Evolutionary conservation across 495 filamentous ascomycete species (phyloP), one percentile per base, ranked within the genome.

Genomic region (Penicillium bovifimosum): DNA sequence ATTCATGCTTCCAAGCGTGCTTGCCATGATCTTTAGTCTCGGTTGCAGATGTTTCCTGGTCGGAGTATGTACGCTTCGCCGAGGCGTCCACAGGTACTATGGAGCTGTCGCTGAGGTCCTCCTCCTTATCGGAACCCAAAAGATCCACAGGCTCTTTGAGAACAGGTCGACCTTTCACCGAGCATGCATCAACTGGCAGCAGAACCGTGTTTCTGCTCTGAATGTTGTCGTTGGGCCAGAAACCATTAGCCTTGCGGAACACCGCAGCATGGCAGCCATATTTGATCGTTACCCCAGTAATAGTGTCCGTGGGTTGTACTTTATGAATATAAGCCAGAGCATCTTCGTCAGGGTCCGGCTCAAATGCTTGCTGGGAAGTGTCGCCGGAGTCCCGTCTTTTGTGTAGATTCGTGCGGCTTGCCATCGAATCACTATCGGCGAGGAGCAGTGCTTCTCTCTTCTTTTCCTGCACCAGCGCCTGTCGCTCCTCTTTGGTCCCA

Each of bases 221-320:
- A 32, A 96, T 86, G 49, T 80, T 86, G 64, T 96, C 95, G 52
- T 88, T 88, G 7, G 89, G 88, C 93, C 93, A 97, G 58, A 98
- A 80, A 14, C 92, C 82, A 62, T 98, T 98, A 24, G 89, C 87
- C 63, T 90, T 91, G 20, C 86, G 73, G 51, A 98, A 87, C 0
- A 87, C 76, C 26, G 86, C 83, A 40, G 87, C 78, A 52, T 85
- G 81, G 60, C 90, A 96, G 55, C 86, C 86, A 68, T 93, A 98
- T 54, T 83, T 86, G 38, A 98, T 88, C 24, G 88, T 86, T 16
- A 98, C 85, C 2, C 93, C 91, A 1, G 89, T 89, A 51, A 96
- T 82, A 10, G 88, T 96, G 62, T 97, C 95, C 28, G 78, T 78
- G 5, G 84, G 76, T 51, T 82, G 81, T 3, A 98, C 91, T 52